These are phyloP conservation scores for Xerocomellus intermedius DNA, from an alignment of 768 basidiomycete genomes.

Conservation along the genomic window DNA sequence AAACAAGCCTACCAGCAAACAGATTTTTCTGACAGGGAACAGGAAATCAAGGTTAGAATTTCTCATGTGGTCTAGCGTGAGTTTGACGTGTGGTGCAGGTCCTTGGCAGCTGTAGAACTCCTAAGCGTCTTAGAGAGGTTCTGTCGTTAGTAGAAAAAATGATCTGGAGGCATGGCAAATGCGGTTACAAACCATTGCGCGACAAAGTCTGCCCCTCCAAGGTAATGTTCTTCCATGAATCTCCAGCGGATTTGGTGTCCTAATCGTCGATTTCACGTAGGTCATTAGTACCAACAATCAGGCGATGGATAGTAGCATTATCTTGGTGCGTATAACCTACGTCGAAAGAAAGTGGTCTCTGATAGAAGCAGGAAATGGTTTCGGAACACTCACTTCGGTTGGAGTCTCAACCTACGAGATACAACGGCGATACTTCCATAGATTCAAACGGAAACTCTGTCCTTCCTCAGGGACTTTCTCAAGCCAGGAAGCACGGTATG, in stretches of 20 bases:
- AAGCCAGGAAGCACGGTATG: slow-evolving; percentile 43
- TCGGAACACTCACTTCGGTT: slow-evolving; percentile 63
- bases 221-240: slow-evolving; percentile 35
- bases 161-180: slow-evolving; percentile 65
- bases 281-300: slow-evolving; percentile 38
- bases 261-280: slow-evolving; percentile 26
- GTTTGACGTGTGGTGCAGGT: slow-evolving; percentile 17
- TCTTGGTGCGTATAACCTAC: slow-evolving; percentile 47
- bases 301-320: slow-evolving; percentile 57
- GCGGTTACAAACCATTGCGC: slow-evolving; percentile 64
- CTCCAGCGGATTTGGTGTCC: background rate
- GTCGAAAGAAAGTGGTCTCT: background rate
- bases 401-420: slow-evolving; percentile 48
- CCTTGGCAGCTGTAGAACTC: slow-evolving; percentile 62
- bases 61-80: background rate
- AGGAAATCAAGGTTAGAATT: slow-evolving; percentile 60
- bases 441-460: slow-evolving; percentile 53
- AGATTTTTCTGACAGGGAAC: slow-evolving; percentile 61
- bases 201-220: slow-evolving; percentile 76
- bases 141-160: slow-evolving; percentile 58
- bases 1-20: slow-evolving; percentile 38
- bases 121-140: slow-evolving; percentile 61
- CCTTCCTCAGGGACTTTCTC: slow-evolving; percentile 43
- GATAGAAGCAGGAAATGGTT: slow-evolving; percentile 60
- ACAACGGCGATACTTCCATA: slow-evolving; percentile 43